Percentiles rank a stretch among this genome's conserved stretches.
Conservation (phyloP, 2,329 filamentous ascomycete genomes). For the Boeremia exigua region DNA sequence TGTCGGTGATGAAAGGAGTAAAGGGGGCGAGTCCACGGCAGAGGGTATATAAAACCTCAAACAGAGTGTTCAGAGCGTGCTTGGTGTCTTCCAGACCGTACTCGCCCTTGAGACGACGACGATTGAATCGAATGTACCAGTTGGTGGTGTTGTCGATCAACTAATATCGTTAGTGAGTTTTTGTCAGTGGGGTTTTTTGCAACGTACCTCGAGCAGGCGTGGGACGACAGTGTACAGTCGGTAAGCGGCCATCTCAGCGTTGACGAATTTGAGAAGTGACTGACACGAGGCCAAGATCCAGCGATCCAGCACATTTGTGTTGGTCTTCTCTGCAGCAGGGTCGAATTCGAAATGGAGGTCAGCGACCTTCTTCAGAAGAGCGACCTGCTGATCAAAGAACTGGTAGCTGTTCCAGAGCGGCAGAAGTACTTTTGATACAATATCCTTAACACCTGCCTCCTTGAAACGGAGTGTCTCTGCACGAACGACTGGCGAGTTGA, state of each 20-base stretch:
- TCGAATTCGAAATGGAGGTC: slow-evolving; percentile 80
- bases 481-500: slow-evolving; percentile 93
- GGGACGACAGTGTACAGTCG: slow-evolving; percentile 85
- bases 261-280: slow-evolving; percentile 87
- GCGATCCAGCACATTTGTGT: slow-evolving; percentile 91
- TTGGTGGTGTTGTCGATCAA: slow-evolving; percentile 97
- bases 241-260: slow-evolving; percentile 85
- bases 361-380: slow-evolving; percentile 84
- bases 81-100: slow-evolving; percentile 83
- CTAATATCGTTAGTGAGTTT: slow-evolving; percentile 21
- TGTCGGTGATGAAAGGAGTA: slow-evolving; percentile 93
- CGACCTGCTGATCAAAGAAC: slow-evolving; percentile 90
- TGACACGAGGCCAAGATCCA: slow-evolving; percentile 96
- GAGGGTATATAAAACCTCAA: slow-evolving; percentile 90
- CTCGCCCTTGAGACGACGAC: slow-evolving; percentile 88
- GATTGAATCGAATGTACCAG: slow-evolving; percentile 97
- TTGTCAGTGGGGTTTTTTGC: neutral
- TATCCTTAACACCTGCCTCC: slow-evolving; percentile 90
- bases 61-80: slow-evolving; percentile 91
- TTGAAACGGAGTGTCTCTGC: slow-evolving; percentile 92
- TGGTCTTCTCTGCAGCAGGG: slow-evolving; percentile 73
- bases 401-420: slow-evolving; percentile 97
- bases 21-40: slow-evolving; percentile 90
- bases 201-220: slow-evolving; percentile 67
- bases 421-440: slow-evolving; percentile 87